phyloP scores from a whole-genome alignment of 2,329 filamentous ascomycete genomes.

The Cyanodermella asteris region DNA sequence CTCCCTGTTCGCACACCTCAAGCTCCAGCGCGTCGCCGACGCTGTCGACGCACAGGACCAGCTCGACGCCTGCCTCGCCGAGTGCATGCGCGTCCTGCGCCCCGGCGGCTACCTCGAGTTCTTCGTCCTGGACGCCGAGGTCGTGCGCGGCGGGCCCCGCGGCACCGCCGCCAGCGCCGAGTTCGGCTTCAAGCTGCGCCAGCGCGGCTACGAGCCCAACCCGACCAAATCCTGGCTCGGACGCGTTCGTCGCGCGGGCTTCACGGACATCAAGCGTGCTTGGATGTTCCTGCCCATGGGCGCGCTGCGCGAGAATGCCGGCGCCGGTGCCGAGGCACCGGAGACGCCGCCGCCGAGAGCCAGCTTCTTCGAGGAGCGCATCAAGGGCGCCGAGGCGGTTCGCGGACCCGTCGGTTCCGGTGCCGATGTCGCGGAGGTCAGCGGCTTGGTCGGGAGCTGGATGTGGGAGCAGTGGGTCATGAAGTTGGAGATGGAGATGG shows the following conservation, averaged over 20 bases:
- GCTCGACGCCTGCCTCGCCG: constrained; percentile 63
- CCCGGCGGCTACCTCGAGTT: constrained; percentile 88
- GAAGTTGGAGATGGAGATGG: constrained; percentile 69
- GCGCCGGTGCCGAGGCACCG: too few relatives aligned
- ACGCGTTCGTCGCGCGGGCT: constrained; percentile 53
- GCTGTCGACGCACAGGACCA: constrained; percentile 58
- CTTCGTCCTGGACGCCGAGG: constrained; percentile 68
- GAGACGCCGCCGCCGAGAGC: constrained; percentile 10
- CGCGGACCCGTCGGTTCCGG: constrained; percentile 40
- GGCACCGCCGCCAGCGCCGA: constrained; percentile 72
- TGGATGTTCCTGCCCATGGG: constrained; percentile 85
- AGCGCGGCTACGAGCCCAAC: constrained; percentile 67
- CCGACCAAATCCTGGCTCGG: constrained; percentile 64
- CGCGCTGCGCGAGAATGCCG: constrained; percentile 16
- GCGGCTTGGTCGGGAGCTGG: constrained; percentile 67
- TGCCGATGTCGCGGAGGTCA: constrained; percentile 48
- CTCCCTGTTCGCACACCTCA: constrained; percentile 66
- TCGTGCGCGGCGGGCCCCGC: constrained; percentile 61
- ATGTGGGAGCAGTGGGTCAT: constrained; percentile 94
- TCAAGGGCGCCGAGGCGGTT: constrained; percentile 34
- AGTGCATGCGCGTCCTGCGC: constrained; percentile 81
- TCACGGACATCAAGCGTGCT: constrained; percentile 56
- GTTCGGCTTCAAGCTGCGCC: constrained; percentile 76
- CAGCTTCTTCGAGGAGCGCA: constrained; percentile 8
- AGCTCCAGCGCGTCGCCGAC: constrained; percentile 37